Evolutionary conservation across 169 alveolate species (phyloP).

Genomic region (Cyclospora cayetanensis): DNA sequence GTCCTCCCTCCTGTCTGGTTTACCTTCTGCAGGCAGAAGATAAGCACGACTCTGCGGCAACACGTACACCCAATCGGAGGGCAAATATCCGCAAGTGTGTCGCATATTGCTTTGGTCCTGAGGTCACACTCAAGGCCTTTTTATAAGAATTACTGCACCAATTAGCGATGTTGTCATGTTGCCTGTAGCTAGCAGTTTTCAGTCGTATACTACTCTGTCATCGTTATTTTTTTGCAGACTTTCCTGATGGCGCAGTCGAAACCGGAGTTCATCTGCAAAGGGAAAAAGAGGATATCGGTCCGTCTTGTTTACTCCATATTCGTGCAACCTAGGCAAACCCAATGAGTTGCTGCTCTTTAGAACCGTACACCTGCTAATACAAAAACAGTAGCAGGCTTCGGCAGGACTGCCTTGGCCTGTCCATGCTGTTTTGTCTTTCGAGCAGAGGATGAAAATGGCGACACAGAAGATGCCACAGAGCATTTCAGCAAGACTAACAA

Average conservation of each 20-base stretch:
- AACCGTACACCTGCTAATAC: too few species aligned
- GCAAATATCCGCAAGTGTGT: conserved; percentile 65
- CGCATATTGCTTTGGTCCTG: neutral
- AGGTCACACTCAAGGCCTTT: neutral
- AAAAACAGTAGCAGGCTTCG: too few species aligned
- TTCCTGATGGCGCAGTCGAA: neutral
- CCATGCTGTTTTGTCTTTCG: too few species aligned
- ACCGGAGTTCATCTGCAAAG: conserved; percentile 41
- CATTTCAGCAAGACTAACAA: neutral
- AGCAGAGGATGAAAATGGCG: conserved; percentile 49
- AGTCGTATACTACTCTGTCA: neutral
- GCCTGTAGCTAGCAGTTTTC: neutral
- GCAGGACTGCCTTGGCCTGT: too few species aligned
- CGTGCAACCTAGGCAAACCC: too few species aligned
- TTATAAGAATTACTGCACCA: neutral
- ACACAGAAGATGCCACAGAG: conserved; percentile 3
- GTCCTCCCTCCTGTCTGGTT: neutral
- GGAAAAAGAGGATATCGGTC: neutral
- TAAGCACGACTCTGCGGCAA: conserved; percentile 44
- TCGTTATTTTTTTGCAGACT: neutral
- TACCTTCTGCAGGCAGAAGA: conserved; percentile 48
- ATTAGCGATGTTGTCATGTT: too few species aligned
- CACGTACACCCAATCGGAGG: conserved; percentile 63
- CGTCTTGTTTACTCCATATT: too few species aligned
- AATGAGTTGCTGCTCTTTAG: too few species aligned